Evolutionary conservation across 495 filamentous ascomycete genomes (phyloP).

Genomic region (Hypoxylon lienhwacheense): DNA sequence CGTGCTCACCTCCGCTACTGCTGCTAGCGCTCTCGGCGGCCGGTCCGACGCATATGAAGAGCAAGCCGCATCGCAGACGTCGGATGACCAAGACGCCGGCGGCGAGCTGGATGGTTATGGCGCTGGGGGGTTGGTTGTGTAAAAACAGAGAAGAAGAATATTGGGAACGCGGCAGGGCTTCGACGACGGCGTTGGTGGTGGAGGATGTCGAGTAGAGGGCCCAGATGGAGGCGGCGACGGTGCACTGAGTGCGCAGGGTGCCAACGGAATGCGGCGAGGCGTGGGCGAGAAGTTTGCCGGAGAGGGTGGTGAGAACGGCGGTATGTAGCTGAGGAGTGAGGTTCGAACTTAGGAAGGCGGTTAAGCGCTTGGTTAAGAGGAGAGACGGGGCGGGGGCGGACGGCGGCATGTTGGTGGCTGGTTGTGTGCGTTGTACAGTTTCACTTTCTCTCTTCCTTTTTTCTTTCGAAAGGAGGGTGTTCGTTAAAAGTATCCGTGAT

Average conservation of each 20-base stretch:
- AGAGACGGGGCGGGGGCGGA: conserved; percentile 46
- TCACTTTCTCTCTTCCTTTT: too few species aligned
- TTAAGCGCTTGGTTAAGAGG: conserved; percentile 52
- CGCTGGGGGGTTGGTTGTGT: conserved; percentile 21
- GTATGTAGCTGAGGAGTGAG: conserved; percentile 47
- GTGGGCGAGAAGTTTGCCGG: conserved; percentile 54
- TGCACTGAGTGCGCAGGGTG: conserved; percentile 50
- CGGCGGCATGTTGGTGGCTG: conserved; percentile 29
- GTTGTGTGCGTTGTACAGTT: not conserved
- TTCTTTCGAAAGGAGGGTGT: too few species aligned
- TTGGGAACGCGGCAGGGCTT: conserved; percentile 14
- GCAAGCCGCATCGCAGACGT: conserved; percentile 50
- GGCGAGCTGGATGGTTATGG: conserved; percentile 52
- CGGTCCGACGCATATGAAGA: conserved; percentile 59
- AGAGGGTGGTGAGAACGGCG: conserved; percentile 48
- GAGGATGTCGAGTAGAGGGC: conserved; percentile 39
- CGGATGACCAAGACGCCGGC: conserved; percentile 53
- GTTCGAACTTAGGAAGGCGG: conserved; percentile 52
- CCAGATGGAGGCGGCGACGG: conserved; percentile 53
- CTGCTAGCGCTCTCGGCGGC: conserved; percentile 6
- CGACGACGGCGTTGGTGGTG: conserved; percentile 17
- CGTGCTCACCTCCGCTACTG: conserved; percentile 3
- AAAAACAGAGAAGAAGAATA: not conserved
- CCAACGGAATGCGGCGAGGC: conserved; percentile 46
- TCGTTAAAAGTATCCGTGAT: too few species aligned